Evolutionary conservation across 1,284 basidiomycete genomes (phyloP).

Genomic region (Apiotrichum akiyoshidainum): DNA sequence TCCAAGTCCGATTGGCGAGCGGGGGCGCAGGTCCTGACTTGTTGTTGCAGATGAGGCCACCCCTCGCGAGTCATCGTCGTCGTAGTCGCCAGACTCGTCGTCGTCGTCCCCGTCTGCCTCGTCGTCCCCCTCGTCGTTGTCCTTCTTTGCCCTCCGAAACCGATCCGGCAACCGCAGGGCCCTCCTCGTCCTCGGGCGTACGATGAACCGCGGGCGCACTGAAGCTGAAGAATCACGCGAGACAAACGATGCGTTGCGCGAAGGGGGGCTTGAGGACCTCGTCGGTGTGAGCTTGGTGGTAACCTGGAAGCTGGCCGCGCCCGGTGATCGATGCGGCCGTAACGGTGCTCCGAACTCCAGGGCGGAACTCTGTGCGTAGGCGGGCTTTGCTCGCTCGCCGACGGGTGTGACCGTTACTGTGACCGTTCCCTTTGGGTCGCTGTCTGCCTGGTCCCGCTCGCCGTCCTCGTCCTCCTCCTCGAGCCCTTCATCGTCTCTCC

Average conservation of each 20-base stretch:
- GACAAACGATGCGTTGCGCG: constrained; percentile 2
- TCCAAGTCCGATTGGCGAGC: no score
- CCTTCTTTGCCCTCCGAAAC: background rate
- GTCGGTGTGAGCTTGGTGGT: constrained; percentile 15
- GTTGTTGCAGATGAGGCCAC: background rate
- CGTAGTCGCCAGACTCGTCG: background rate
- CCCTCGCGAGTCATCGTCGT: background rate
- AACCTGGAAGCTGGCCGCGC: constrained; percentile 30
- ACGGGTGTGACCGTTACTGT: no score
- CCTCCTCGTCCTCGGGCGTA: background rate
- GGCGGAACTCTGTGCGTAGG: no score
- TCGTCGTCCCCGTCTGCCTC: background rate
- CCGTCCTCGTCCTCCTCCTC: background rate
- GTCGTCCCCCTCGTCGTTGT: background rate
- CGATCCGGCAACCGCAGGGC: background rate
- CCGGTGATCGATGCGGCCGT: constrained; percentile 34
- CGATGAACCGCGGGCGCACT: background rate
- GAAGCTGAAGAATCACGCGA: constrained; percentile 4
- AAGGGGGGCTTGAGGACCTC: constrained; percentile 11
- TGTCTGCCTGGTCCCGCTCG: background rate
- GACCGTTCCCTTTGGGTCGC: background rate
- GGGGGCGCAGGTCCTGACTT: background rate
- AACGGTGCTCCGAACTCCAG: constrained; percentile 14
- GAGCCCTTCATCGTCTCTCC: background rate
- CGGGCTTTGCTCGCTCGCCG: no score